These are phyloP conservation scores for Paecilomyces fulvus DNA, from an alignment of 2,329 filamentous ascomycete species.

Conservation along the genomic window DNA sequence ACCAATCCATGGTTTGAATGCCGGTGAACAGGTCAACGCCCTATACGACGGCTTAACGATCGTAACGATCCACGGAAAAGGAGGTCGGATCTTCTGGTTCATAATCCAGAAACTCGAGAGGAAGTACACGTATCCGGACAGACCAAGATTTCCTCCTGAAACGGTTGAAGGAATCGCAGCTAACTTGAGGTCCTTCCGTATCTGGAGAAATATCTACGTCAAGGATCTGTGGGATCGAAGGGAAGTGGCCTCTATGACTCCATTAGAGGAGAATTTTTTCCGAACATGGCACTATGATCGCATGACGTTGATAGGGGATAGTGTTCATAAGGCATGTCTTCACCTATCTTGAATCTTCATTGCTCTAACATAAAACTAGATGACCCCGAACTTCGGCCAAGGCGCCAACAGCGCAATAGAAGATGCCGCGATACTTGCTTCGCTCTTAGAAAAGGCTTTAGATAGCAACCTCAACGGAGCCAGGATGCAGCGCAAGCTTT, in stretches of 20 bases:
- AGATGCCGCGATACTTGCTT: slow-evolving; percentile 27
- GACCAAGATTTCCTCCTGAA: slow-evolving; percentile 13
- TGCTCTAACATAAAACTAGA: slow-evolving; percentile 8
- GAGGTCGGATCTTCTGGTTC: slow-evolving; percentile 19
- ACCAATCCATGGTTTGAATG: slow-evolving; percentile 5
- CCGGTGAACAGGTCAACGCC: slow-evolving; percentile 12
- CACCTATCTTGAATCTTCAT: neutral
- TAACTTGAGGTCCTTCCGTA: slow-evolving; percentile 3
- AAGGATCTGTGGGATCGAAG: slow-evolving; percentile 16
- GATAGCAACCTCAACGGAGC: neutral
- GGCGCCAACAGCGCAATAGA: slow-evolving; percentile 37
- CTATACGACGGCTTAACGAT: slow-evolving; percentile 10
- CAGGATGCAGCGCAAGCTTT: neutral
- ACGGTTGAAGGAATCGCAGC: slow-evolving; percentile 11
- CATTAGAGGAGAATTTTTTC: slow-evolving; percentile 17
- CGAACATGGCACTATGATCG: slow-evolving; percentile 16
- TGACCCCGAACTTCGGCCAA: slow-evolving; percentile 30
- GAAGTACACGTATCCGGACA: slow-evolving; percentile 13
- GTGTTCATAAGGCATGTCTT: slow-evolving; percentile 17
- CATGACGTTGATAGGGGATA: slow-evolving; percentile 18
- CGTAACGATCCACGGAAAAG: slow-evolving; percentile 12
- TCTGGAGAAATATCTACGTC: slow-evolving; percentile 12
- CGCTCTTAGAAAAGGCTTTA: slow-evolving; percentile 15
- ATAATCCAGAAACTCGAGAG: slow-evolving; percentile 15
- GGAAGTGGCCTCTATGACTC: slow-evolving; percentile 10